Percentiles rank a stretch among this genome's conserved stretches.
Evolutionary conservation across 805 yeast species (phyloP).

Genomic region (Kockiozyma suomiensis): DNA sequence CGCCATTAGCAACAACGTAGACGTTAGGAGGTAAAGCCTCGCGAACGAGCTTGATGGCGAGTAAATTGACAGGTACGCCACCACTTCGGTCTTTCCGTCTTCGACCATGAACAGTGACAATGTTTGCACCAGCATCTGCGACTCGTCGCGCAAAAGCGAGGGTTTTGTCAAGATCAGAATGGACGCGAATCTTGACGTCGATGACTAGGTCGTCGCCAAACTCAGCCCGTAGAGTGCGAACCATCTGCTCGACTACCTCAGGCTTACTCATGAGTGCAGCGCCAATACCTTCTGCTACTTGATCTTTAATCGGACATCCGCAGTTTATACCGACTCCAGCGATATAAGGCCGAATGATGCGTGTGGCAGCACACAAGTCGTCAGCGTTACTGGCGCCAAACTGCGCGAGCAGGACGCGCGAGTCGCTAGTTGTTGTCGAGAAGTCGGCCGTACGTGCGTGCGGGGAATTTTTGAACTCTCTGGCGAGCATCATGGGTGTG

Average conservation of each 20-base stretch:
- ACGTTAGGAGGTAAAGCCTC: slow-evolving; percentile 50
- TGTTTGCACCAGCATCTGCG: slow-evolving; percentile 88
- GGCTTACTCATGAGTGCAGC: slow-evolving; percentile 90
- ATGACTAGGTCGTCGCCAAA: slow-evolving; percentile 73
- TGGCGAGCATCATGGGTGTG: slow-evolving; percentile 93
- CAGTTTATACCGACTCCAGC: slow-evolving; percentile 96
- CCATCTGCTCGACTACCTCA: slow-evolving; percentile 80
- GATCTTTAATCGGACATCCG: slow-evolving; percentile 96
- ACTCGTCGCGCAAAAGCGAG: slow-evolving; percentile 68
- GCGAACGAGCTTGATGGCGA: slow-evolving; percentile 71
- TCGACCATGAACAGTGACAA: slow-evolving; percentile 92
- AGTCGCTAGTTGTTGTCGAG: slow-evolving; percentile 59
- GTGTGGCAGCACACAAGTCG: slow-evolving; percentile 80
- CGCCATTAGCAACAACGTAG: slow-evolving; percentile 98
- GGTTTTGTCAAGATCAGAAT: slow-evolving; percentile 72
- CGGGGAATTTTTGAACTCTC: slow-evolving; percentile 87
- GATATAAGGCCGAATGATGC: slow-evolving; percentile 85
- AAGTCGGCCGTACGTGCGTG: slow-evolving; percentile 84
- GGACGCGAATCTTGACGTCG: slow-evolving; percentile 92
- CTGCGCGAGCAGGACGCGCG: slow-evolving; percentile 82
- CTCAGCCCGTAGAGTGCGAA: slow-evolving; percentile 72
- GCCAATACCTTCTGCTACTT: slow-evolving; percentile 93
- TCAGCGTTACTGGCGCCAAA: slow-evolving; percentile 85
- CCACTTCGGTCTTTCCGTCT: slow-evolving; percentile 76
- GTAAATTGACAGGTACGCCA: slow-evolving; percentile 77